Percentiles rank a stretch among this genome's conserved stretches.
phyloP scores from a whole-genome alignment of 225 moss, liverwort and hornwort genomes.

The Rhytidiadelphus loreus region DNA sequence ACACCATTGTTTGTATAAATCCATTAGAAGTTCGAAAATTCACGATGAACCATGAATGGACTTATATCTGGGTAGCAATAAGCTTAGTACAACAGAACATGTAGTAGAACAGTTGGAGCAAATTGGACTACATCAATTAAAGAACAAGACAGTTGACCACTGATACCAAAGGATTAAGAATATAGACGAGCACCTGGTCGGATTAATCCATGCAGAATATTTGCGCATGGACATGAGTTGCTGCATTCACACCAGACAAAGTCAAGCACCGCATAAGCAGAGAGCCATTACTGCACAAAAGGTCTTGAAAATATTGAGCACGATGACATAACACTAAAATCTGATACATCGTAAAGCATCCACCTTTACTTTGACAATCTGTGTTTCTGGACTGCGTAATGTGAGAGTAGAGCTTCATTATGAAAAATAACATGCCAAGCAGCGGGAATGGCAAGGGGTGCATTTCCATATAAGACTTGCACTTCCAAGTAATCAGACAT shows the following conservation, averaged over 20 bases:
- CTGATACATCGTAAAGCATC: not conserved
- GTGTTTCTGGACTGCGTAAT: not conserved
- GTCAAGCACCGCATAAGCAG: not conserved
- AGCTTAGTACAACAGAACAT: not conserved
- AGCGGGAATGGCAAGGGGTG: not conserved
- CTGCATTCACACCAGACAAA: constrained; percentile 38
- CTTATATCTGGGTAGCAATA: not conserved
- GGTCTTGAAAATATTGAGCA: not conserved
- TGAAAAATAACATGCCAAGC: not conserved
- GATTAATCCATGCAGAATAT: constrained; percentile 97
- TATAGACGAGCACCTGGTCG: constrained; percentile 49
- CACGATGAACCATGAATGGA: not conserved
- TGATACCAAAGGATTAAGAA: not conserved
- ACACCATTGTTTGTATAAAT: not conserved
- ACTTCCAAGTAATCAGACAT: not conserved
- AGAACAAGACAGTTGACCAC: not conserved
- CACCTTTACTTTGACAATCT: not conserved
- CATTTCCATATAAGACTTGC: not conserved
- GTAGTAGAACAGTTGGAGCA: not conserved
- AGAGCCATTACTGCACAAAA: not conserved
- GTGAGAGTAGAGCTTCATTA: not conserved
- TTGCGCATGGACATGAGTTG: constrained; percentile 97
- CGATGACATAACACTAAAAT: not conserved
- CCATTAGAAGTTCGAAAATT: not conserved
- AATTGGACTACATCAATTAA: not conserved